Conservation (phyloP, 306 rosid genomes). For the Hippophae rhamnoides region DNA sequence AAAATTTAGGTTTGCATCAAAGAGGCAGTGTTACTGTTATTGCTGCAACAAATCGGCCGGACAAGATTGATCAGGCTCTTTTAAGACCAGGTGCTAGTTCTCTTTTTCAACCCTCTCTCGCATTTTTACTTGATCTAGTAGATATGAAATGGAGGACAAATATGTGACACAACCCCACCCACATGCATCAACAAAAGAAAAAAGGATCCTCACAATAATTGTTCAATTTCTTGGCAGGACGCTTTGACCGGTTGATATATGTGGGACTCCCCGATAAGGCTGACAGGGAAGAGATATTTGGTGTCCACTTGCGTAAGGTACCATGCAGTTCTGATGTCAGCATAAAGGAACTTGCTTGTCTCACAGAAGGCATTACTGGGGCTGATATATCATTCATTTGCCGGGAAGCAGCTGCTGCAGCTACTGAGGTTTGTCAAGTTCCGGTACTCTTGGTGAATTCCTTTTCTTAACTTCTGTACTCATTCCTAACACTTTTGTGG, state of each 20-base stretch:
- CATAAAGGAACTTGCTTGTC: constrained; percentile 47
- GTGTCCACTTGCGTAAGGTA: constrained; percentile 61
- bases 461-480: constrained; percentile 11
- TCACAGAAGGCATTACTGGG: constrained; percentile 67
- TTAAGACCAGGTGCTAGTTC: constrained; percentile 64
- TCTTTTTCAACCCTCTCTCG: constrained; percentile 2
- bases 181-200: not conserved
- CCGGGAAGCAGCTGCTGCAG: constrained; percentile 73
- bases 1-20: constrained; percentile 63
- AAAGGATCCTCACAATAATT: not conserved
- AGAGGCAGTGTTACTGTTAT: constrained; percentile 78
- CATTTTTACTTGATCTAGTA: not conserved
- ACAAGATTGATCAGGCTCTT: constrained; percentile 83
- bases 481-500: constrained; percentile 13
- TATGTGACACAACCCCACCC: not conserved
- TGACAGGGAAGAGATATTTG: constrained; percentile 78
- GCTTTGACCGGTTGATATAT: constrained; percentile 74
- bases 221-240: constrained; percentile 43
- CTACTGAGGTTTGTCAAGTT: constrained; percentile 62
- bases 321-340: constrained; percentile 60
- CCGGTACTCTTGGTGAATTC: not conserved
- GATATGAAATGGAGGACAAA: no score
- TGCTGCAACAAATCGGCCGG: constrained; percentile 94
- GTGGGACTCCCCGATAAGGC: constrained; percentile 80
- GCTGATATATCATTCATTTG: constrained; percentile 81